Base-by-base conservation (phyloP, 2,329 filamentous ascomycete genomes). In the Nemania sp. region DNA sequence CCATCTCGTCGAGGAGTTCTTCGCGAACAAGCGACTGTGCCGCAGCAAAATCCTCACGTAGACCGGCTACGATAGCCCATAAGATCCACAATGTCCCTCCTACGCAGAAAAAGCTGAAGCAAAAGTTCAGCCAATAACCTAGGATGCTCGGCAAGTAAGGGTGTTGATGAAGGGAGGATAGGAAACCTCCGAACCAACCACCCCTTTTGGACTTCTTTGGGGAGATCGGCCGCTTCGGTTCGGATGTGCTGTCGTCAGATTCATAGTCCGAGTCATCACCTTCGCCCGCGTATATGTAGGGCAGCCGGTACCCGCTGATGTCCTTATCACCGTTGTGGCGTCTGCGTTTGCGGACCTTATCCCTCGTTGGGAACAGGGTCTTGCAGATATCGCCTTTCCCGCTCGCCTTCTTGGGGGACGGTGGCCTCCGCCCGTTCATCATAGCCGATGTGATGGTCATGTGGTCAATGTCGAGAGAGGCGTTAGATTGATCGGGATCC, bases 21-120 rank as follows among this genome's bases (percentile, higher is more conserved):
- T 87, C 84, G n/a, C 89, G 88, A 13, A 89, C 90, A 62, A 89
- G 88, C 52, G 90, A 86, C 10, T 91, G 89, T 41, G 92, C 92
- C 60, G 91, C 88, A 68, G 89, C 84, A 38, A 97, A 90, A 77
- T 98, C 94, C 26, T 87, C 85, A 15, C 90, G 89, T 60, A 96
- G 89, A 8, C 92, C 91, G 15, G 85, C 82, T 71, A 92, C 88
- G 73, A 93, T 87, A 1, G 87, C 85, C 81, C 90, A 93, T 38
- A 93, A 84, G 51, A 93, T 83, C 79, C 91, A 95, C 47, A 89
- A 80, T 1, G 70, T 69, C 22, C 67, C 72, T 0, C 63, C 57
- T 10, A 76, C 69, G 24, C 69, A 74, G 73, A 83, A 85, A 54
- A 89, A 77, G 77, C 93, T 93, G 80, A 93, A 86, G 2, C 85